These are phyloP conservation scores for Euphrasia arctica DNA, from an alignment of 305 asterid species.

Conservation along the genomic window DNA sequence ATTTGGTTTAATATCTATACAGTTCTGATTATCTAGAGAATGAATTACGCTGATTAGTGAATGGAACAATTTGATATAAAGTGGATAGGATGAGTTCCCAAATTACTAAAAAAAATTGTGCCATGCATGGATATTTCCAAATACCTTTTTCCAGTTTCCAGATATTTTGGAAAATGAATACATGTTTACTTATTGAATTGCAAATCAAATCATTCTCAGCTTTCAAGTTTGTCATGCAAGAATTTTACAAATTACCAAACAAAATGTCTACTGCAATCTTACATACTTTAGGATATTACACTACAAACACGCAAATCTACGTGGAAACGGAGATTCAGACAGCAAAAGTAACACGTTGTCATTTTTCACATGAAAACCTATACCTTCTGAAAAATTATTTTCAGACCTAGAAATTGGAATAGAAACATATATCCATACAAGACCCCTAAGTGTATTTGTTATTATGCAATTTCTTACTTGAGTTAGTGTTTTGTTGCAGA, in stretches of 20 bases:
- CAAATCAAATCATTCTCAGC: not conserved
- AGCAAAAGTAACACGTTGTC: not conserved
- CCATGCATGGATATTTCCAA: not conserved
- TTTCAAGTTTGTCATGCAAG: not conserved
- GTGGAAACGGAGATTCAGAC: not conserved
- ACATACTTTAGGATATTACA: not conserved
- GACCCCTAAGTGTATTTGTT: not conserved
- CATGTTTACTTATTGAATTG: not conserved
- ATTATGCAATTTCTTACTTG: slow-evolving; percentile 17
- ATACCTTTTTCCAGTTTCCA: not conserved
- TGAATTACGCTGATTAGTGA: slow-evolving; percentile 1
- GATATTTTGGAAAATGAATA: not conserved
- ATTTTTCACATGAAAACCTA: not conserved
- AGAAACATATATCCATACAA: not conserved
- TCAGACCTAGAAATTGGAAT: too few species aligned
- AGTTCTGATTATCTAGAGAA: slow-evolving; percentile 8
- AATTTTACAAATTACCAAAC: not conserved
- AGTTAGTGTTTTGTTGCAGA: slow-evolving; percentile 54
- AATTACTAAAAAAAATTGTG: not conserved
- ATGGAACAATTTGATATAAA: not conserved
- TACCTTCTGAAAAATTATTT: not conserved
- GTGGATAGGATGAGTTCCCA: not conserved
- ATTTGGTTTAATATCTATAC: not conserved
- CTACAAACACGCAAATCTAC: not conserved
- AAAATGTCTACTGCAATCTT: not conserved